A percentile compares a stretch with the other conserved stretches of the same genome.
Conservation (phyloP, 192 early-diverging fungal genomes). For the Coemansia sp. region DNA sequence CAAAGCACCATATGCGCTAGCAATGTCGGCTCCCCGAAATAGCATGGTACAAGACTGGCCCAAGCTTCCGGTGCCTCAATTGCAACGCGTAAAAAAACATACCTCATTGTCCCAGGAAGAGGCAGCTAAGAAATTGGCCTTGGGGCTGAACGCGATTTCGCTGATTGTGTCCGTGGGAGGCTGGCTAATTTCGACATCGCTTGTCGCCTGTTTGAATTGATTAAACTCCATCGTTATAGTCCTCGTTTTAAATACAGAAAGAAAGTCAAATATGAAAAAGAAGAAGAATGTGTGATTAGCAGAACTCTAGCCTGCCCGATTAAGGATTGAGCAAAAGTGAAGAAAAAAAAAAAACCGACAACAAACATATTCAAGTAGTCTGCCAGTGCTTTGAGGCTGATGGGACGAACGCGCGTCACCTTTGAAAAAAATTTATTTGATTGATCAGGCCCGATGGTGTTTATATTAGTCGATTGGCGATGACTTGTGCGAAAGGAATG, state of each 20-base stretch:
- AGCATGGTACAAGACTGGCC: background rate
- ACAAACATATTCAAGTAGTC: background rate
- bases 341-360: background rate
- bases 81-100: slow-evolving; percentile 5
- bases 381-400: background rate
- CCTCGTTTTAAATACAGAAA: background rate
- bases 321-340: background rate
- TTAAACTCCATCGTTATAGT: slow-evolving; percentile 4
- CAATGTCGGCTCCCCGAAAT: background rate
- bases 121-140: slow-evolving; percentile 81
- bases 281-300: background rate
- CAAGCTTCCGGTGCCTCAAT: background rate
- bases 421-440: background rate
- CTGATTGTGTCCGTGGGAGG: slow-evolving; percentile 80
- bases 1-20: background rate
- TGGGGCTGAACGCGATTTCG: slow-evolving; percentile 74
- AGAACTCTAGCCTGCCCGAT: background rate
- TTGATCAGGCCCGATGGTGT: background rate
- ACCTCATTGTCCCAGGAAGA: slow-evolving; percentile 85
- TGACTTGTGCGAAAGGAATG: background rate
- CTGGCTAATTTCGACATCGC: slow-evolving; percentile 53
- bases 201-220: slow-evolving; percentile 32
- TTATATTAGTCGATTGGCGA: background rate
- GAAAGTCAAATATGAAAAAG: slow-evolving; percentile 1
- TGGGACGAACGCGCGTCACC: background rate